Base-by-base conservation (phyloP, 202 grass and related monocot species). In the Zoysia matrella region DNA sequence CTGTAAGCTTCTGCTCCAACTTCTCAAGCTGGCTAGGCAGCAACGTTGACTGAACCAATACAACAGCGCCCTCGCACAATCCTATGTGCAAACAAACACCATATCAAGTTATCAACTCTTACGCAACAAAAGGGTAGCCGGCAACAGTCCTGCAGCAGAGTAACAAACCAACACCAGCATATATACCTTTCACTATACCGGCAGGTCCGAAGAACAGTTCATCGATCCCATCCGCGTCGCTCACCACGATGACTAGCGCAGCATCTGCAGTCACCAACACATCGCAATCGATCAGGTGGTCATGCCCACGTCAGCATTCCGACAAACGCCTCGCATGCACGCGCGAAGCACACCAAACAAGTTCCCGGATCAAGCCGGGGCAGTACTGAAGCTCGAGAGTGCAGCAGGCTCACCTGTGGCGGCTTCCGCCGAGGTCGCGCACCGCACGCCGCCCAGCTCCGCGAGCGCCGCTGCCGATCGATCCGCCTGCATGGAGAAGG, bases 1-100 rank as follows among this genome's bases (percentile, higher is more conserved):
- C 94, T 97, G 78, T 52, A 81, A 94, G 64, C 52, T 84, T 85
- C 40, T 89, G 82, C 71, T 89, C 81, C 52, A 94, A 52, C 56
- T 94, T 88, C 69, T 92, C 83, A 11, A 94, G 16, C 64, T 92
- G 88, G 47, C 42, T 89, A 73, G 83, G 88, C 2, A 74, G 84
- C 56, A 91, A 16, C 13, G 75, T 80, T 3, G 88, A 97, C n/a
- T 45, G 82, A 84, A 92, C 46, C 78, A 97, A 86, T 41, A 94
- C 77, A 72, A 82, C 41, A 80, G 86, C 87, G 53, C 73, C 84
- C 11, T 70, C 4, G 48, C 80, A 60, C 84, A 93, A 80, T 65
- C 90, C 94, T 97, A 85, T 77, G 77, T 67, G 22, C 76, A 85
- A 72, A 43, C 22, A 69, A 76, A 74, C 10, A 53, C 77, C 18